phyloP scores from a whole-genome alignment of 208 protist species.

The Lotmaria passim region DNA sequence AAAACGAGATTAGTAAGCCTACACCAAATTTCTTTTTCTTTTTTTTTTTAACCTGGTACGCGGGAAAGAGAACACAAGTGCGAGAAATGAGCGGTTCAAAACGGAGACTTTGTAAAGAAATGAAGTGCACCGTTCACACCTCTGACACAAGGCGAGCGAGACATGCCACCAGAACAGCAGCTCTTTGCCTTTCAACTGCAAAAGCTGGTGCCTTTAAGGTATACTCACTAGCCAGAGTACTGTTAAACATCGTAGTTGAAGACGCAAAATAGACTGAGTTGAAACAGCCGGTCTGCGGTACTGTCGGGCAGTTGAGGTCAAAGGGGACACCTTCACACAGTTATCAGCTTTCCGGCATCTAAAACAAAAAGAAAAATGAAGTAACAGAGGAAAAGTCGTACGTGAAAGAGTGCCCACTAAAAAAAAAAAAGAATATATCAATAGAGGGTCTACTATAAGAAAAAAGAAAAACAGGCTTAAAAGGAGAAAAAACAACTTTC shows the following conservation, averaged over 20 bases:
- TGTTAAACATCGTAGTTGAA: too few species aligned
- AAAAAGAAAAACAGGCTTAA: slow-evolving; percentile 4
- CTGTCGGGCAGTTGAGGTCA: not conserved
- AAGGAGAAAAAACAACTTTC: too few species aligned
- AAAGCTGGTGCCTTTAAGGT: not conserved
- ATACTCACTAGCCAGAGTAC: too few species aligned
- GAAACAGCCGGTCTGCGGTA: not conserved
- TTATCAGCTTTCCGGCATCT: not conserved
- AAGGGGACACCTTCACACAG: not conserved
- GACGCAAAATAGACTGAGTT: not conserved
- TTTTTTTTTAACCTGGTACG: too few species aligned
- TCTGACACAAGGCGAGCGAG: too few species aligned
- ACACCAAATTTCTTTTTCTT: too few species aligned
- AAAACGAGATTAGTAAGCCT: too few species aligned
- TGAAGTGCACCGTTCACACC: too few species aligned
- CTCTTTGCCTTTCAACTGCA: not conserved
- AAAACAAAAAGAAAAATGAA: slow-evolving; percentile 19
- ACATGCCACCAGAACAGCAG: not conserved
- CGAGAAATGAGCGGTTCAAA: too few species aligned
- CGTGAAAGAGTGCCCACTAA: slow-evolving; percentile 6
- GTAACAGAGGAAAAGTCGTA: too few species aligned
- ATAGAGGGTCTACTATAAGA: slow-evolving; percentile 2
- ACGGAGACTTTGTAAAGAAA: too few species aligned
- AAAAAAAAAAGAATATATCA: slow-evolving; percentile 16
- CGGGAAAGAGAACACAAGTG: too few species aligned